Percentiles rank a stretch among this genome's conserved stretches.
Evolutionary conservation across 768 basidiomycete species (phyloP).

Genomic region (Pleurotus platypus): DNA sequence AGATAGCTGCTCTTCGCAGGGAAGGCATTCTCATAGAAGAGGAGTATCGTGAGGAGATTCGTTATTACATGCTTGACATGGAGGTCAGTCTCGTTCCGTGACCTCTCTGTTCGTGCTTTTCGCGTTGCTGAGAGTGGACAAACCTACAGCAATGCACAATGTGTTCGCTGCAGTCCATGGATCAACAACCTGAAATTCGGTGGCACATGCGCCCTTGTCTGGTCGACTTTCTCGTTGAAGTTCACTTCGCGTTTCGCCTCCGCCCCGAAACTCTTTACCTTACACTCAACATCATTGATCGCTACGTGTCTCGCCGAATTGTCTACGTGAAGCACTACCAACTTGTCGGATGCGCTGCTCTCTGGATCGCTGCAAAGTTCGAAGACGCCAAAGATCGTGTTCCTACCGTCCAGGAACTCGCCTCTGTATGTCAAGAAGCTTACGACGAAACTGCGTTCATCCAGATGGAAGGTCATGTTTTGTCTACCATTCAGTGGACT

Average conservation of each 20-base stretch:
- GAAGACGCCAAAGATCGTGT: conserved; percentile 99
- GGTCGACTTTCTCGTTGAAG: conserved; percentile 98
- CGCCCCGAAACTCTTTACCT: conserved; percentile 99
- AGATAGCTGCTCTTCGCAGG: conserved; percentile 63
- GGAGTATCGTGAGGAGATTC: conserved; percentile 93
- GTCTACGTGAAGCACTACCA: conserved; percentile 99
- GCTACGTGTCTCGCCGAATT: conserved; percentile 96
- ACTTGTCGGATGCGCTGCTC: conserved; percentile 94
- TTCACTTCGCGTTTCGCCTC: conserved; percentile 95
- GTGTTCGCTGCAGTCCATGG: conserved; percentile 94
- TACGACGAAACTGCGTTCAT: conserved; percentile 98
- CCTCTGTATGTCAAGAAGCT: conserved; percentile 92
- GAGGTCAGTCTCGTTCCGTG: conserved; percentile 65
- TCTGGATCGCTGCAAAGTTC: conserved; percentile 99
- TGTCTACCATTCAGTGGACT: conserved; percentile 94
- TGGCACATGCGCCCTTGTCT: conserved; percentile 99
- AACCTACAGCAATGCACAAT: conserved; percentile 68
- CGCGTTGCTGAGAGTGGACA: conserved; percentile 14
- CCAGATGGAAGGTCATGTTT: conserved; percentile 98
- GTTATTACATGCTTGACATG: conserved; percentile 95
- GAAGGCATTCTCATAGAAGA: conserved; percentile 85
- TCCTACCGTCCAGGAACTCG: conserved; percentile 91
- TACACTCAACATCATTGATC: conserved; percentile 97
- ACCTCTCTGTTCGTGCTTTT: conserved; percentile 9
- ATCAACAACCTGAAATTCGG: conserved; percentile 96